phyloP scores from a whole-genome alignment of 306 rosid genomes.

The Hippophae tibetana region DNA sequence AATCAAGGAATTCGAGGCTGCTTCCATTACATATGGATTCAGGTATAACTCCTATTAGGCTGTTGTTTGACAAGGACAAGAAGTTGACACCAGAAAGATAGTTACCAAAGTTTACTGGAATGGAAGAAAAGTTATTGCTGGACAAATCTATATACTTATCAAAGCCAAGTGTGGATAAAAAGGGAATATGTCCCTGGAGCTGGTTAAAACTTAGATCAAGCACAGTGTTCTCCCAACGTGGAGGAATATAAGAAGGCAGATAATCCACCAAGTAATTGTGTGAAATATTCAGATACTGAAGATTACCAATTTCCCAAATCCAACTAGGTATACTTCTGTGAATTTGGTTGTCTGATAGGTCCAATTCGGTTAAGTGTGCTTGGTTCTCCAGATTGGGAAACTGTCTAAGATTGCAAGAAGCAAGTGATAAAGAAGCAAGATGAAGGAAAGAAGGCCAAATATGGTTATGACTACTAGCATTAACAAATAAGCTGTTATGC shows the following conservation, averaged over 20 bases:
- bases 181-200: slow-evolving; percentile 11
- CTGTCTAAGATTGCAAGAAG: slow-evolving; percentile 19
- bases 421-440: slow-evolving; percentile 3
- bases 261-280: slow-evolving; percentile 2
- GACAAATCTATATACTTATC: slow-evolving; percentile 19
- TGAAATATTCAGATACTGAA: slow-evolving; percentile 24
- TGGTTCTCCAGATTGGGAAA: slow-evolving; percentile 27
- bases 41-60: slow-evolving; percentile 11
- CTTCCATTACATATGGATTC: slow-evolving; percentile 19
- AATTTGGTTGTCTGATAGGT: slow-evolving; percentile 34
- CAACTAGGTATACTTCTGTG: slow-evolving; percentile 29
- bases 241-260: slow-evolving; percentile 5
- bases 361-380: slow-evolving; percentile 10
- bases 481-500: slow-evolving; percentile 18
- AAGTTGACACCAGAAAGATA: not conserved
- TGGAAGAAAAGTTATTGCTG: slow-evolving; percentile 9
- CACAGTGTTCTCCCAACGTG: not conserved
- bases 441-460: slow-evolving; percentile 4
- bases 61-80: slow-evolving; percentile 20
- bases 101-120: slow-evolving; percentile 2
- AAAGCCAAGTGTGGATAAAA: not conserved
- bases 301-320: slow-evolving; percentile 24
- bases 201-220: slow-evolving; percentile 26
- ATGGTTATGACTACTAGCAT: not conserved
- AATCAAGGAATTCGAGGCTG: slow-evolving; percentile 15